phyloP scores from a whole-genome alignment of 2,329 filamentous ascomycete species.

The Iodosphaeria phyllophila region DNA sequence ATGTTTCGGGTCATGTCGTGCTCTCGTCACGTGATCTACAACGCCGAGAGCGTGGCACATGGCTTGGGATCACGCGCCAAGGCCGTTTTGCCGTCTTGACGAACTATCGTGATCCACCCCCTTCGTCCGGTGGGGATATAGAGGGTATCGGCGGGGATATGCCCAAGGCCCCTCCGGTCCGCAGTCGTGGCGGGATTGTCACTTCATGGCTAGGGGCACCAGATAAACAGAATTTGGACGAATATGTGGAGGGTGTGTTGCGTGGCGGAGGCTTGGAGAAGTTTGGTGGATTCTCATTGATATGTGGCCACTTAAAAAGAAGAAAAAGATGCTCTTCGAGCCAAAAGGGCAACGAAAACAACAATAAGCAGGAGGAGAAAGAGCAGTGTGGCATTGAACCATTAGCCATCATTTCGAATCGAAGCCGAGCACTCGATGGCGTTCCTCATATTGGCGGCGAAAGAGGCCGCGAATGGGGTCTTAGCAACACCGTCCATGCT shows the following conservation, averaged over 20 bases:
- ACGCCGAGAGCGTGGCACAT: conserved; percentile 42
- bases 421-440: conserved; percentile 28
- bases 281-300: conserved; percentile 46
- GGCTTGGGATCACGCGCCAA: conserved; percentile 41
- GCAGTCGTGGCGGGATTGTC: conserved; percentile 44
- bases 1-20: conserved; percentile 22
- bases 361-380: not conserved
- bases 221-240: conserved; percentile 24
- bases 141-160: conserved; percentile 35
- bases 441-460: conserved; percentile 38
- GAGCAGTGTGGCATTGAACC: conserved; percentile 18
- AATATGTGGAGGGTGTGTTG: conserved; percentile 33
- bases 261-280: conserved; percentile 34
- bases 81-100: conserved; percentile 46
- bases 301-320: conserved; percentile 39
- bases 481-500: conserved; percentile 43
- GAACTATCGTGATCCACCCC: conserved; percentile 48
- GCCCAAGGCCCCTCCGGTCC: no score
- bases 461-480: conserved; percentile 32
- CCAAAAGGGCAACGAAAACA: conserved; percentile 3
- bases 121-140: no score
- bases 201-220: conserved; percentile 39
- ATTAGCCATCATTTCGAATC: conserved; percentile 44
- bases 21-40: conserved; percentile 44
- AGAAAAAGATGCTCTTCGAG: conserved; percentile 4